Conservation (phyloP, 1,139 yeast species). For the Yamadazyma buinensis region DNA sequence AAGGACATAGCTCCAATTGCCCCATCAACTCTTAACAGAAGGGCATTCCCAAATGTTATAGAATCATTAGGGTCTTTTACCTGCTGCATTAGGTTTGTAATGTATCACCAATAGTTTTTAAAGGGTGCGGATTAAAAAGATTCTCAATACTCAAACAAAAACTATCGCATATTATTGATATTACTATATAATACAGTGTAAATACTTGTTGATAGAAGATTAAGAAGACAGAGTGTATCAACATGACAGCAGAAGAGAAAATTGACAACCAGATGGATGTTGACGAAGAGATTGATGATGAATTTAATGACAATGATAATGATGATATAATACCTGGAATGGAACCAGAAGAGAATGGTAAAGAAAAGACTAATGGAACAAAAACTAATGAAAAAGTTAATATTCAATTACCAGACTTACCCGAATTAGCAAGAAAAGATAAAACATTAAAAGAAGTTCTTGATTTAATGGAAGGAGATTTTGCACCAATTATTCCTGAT, state of each 20-base stretch:
- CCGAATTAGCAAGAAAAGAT: constrained; percentile 77
- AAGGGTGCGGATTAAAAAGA: too few species aligned
- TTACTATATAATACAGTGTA: too few species aligned
- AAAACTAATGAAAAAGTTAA: constrained; percentile 9
- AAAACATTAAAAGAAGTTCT: constrained; percentile 83
- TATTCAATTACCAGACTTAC: constrained; percentile 45
- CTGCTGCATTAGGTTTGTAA: constrained; percentile 1
- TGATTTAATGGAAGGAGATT: constrained; percentile 81
- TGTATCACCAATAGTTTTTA: too few species aligned
- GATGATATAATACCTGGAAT: constrained; percentile 4
- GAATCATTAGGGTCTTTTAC: constrained; percentile 32
- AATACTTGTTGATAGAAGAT: too few species aligned
- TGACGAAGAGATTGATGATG: constrained; percentile 20
- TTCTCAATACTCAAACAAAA: too few species aligned
- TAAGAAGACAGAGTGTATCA: too few species aligned
- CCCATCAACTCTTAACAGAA: constrained; percentile 84
- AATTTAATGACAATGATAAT: constrained; percentile 27
- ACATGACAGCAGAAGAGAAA: constrained; percentile 4
- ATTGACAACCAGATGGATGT: constrained; percentile 7
- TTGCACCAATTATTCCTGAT: constrained; percentile 95
- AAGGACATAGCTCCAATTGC: constrained; percentile 93
- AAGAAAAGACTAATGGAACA: neutral
- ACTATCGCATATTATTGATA: too few species aligned
- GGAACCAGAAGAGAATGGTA: constrained; percentile 8
- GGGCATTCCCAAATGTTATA: constrained; percentile 69